A percentile compares a stretch with the other conserved stretches of the same genome.
Evolutionary conservation across 306 rosid genomes (phyloP).

Genomic region (Purshia tridentata): DNA sequence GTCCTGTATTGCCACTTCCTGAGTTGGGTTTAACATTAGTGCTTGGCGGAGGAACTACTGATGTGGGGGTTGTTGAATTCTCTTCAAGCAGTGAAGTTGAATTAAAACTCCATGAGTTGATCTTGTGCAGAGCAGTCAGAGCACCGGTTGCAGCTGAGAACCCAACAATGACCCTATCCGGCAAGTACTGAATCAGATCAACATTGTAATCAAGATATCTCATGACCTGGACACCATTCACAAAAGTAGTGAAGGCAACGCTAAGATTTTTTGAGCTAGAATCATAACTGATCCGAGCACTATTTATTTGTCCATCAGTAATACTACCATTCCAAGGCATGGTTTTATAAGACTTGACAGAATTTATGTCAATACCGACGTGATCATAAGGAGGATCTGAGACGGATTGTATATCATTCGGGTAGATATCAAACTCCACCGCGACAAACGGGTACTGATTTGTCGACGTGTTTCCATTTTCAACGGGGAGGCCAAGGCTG

Average conservation of each 20-base stretch:
- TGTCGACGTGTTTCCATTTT: background rate
- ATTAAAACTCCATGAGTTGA: background rate
- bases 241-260: conserved; percentile 8
- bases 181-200: background rate
- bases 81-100: background rate
- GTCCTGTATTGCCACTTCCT: background rate
- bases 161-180: conserved; percentile 23
- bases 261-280: background rate
- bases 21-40: too few species aligned
- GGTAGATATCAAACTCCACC: conserved; percentile 46
- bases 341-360: conserved; percentile 29
- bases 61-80: background rate
- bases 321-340: background rate
- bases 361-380: conserved; percentile 46
- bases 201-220: background rate
- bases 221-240: background rate
- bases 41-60: background rate
- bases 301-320: background rate
- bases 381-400: conserved; percentile 34
- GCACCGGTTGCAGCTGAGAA: conserved; percentile 20
- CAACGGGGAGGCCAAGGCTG: background rate
- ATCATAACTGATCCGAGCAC: background rate
- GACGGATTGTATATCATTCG: background rate
- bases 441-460: conserved; percentile 27
- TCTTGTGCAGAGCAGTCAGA: background rate